phyloP scores from a whole-genome alignment of 106 monocot species.

The Amphibolis antarctica region DNA sequence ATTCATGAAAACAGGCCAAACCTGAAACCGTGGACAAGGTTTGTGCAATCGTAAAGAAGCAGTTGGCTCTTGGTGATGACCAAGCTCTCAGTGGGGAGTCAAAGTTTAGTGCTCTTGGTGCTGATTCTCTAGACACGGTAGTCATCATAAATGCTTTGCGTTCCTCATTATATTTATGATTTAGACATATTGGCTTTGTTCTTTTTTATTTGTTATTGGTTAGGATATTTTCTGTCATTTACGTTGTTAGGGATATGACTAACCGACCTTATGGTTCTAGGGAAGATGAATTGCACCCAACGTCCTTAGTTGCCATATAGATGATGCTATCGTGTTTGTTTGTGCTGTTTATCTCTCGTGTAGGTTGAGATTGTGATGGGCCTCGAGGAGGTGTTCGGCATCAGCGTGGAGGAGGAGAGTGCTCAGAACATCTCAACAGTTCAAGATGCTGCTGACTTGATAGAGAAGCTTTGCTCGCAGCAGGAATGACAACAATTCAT shows the following conservation, averaged over 20 bases:
- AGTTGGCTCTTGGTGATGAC: slow-evolving; percentile 42
- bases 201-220: too few species aligned
- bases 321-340: neutral
- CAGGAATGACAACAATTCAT: too few species aligned
- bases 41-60: slow-evolving; percentile 51
- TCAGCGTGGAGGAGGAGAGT: slow-evolving; percentile 51
- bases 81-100: slow-evolving; percentile 24
- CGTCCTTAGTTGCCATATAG: too few species aligned
- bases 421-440: slow-evolving; percentile 48
- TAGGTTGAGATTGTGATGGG: slow-evolving; percentile 79
- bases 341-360: neutral
- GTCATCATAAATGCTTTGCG: too few species aligned
- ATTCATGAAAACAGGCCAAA: slow-evolving; percentile 63
- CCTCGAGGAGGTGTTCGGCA: slow-evolving; percentile 52
- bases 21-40: slow-evolving; percentile 57
- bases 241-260: too few species aligned
- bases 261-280: too few species aligned
- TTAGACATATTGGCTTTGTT: too few species aligned
- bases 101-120: slow-evolving; percentile 49
- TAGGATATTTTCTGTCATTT: too few species aligned
- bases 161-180: too few species aligned
- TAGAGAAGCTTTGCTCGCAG: slow-evolving; percentile 39
- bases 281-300: too few species aligned
- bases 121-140: slow-evolving; percentile 82
- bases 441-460: slow-evolving; percentile 63